phyloP scores from a whole-genome alignment of 768 basidiomycete genomes.

The Omphalotus guepiniiformis region DNA sequence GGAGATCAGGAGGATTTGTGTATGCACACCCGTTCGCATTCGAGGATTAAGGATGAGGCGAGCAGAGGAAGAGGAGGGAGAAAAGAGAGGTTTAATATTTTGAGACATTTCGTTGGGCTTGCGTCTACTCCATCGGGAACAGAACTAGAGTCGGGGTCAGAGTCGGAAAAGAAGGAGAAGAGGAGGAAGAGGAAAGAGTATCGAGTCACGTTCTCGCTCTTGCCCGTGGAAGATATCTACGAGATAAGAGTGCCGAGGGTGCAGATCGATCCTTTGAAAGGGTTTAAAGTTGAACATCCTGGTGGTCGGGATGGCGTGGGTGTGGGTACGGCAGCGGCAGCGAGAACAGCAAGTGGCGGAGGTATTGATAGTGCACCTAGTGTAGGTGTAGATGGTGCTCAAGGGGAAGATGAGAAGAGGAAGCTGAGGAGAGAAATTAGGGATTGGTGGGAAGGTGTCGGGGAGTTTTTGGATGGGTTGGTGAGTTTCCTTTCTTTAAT shows the following conservation, averaged over 20 bases:
- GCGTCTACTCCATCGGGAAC: constrained; percentile 23
- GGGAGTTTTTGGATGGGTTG: constrained; percentile 56
- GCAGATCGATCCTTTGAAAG: constrained; percentile 41
- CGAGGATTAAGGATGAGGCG: constrained; percentile 13
- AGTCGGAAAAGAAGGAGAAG: not conserved
- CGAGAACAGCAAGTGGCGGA: not conserved
- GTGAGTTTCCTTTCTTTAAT: constrained; percentile 30
- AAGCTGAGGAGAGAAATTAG: constrained; percentile 56
- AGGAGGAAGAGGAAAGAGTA: not conserved
- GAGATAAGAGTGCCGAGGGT: constrained; percentile 58
- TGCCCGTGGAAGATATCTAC: constrained; percentile 50
- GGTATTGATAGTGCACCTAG: not conserved
- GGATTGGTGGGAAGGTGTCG: constrained; percentile 62
- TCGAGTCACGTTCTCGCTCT: constrained; percentile 41
- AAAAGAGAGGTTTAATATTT: constrained; percentile 22
- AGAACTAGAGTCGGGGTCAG: not conserved
- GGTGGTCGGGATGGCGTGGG: not conserved
- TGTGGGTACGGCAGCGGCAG: not conserved
- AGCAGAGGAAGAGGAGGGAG: not conserved
- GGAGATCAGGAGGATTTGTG: constrained; percentile 43
- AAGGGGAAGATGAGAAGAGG: constrained; percentile 39
- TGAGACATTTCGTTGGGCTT: constrained; percentile 42
- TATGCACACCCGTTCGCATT: constrained; percentile 37
- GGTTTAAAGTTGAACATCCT: no score
- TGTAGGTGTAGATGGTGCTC: constrained; percentile 8